Conservation (phyloP, 2,329 filamentous ascomycete genomes). For the Hypoxylon sp. region DNA sequence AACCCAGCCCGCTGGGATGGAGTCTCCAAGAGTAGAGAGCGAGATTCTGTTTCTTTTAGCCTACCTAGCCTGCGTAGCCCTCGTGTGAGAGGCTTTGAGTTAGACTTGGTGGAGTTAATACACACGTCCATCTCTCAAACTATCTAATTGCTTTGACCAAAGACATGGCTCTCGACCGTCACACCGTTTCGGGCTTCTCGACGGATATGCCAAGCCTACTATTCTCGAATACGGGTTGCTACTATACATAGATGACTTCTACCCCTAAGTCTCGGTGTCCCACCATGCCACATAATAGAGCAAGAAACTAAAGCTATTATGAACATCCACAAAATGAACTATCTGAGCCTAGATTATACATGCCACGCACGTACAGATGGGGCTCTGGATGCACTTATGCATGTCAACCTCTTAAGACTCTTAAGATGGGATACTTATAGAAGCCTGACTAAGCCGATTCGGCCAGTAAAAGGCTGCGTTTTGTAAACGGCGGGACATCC, state of each 20-base stretch:
- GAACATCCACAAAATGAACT: neutral
- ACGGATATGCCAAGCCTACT: neutral
- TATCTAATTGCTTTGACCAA: neutral
- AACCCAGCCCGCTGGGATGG: neutral
- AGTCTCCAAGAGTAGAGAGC: neutral
- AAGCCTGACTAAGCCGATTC: constrained; percentile 11
- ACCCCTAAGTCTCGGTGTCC: neutral
- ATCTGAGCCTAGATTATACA: neutral
- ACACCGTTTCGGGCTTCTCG: neutral
- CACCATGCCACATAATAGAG: neutral
- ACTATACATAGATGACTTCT: neutral
- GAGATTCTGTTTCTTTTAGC: constrained; percentile 2
- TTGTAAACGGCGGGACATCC: constrained; percentile 17
- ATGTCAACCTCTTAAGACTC: neutral
- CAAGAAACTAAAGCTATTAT: neutral
- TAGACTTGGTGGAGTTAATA: constrained; percentile 16
- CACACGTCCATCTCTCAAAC: constrained; percentile 4
- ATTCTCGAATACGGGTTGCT: neutral
- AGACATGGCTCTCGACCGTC: neutral
- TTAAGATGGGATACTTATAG: constrained; percentile 7
- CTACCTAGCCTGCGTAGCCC: neutral
- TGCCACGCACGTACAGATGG: neutral
- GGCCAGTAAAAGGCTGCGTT: constrained; percentile 23
- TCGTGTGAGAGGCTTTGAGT: constrained; percentile 7
- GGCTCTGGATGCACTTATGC: neutral